Percentiles rank a stretch among this genome's conserved stretches.
phyloP scores from a whole-genome alignment of 129 eudicot genomes.

The Oenanthe sinensis region DNA sequence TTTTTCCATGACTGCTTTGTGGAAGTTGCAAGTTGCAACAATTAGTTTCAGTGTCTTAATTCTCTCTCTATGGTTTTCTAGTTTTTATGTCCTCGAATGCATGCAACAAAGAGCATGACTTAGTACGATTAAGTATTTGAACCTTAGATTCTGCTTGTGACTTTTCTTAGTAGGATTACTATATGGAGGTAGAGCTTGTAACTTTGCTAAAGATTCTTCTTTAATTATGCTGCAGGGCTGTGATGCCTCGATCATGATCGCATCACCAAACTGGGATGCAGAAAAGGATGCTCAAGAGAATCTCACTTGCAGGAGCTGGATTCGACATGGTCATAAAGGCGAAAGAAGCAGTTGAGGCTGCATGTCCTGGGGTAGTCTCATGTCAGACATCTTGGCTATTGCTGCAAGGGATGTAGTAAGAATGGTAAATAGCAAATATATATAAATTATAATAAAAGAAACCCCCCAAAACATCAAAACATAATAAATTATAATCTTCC shows the following conservation, averaged over 20 bases:
- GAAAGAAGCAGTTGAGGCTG: slow-evolving; percentile 70
- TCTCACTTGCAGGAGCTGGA: slow-evolving; percentile 73
- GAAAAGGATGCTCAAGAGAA: slow-evolving; percentile 69
- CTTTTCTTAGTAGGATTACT: neutral
- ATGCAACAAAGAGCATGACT: neutral
- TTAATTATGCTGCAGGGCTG: slow-evolving; percentile 46
- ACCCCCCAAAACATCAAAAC: too few relatives aligned
- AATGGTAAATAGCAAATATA: slow-evolving; percentile 29
- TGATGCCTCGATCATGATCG: slow-evolving; percentile 67
- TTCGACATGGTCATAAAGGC: slow-evolving; percentile 76
- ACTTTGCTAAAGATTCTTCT: neutral
- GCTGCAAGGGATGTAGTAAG: slow-evolving; percentile 67
- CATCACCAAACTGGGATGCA: slow-evolving; percentile 64
- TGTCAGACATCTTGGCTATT: slow-evolving; percentile 71
- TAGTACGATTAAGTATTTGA: neutral
- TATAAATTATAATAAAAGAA: neutral
- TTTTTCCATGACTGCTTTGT: slow-evolving; percentile 82
- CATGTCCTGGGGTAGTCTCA: slow-evolving; percentile 77
- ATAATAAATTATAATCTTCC: neutral
- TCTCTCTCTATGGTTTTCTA: neutral
- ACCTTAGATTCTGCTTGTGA: neutral
- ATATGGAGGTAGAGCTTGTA: neutral
- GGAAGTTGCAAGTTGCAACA: slow-evolving; percentile 29
- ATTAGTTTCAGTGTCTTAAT: neutral
- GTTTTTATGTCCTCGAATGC: neutral